Base-by-base conservation (phyloP, 2,329 filamentous ascomycete genomes). In the Plectosphaerella plurivora region DNA sequence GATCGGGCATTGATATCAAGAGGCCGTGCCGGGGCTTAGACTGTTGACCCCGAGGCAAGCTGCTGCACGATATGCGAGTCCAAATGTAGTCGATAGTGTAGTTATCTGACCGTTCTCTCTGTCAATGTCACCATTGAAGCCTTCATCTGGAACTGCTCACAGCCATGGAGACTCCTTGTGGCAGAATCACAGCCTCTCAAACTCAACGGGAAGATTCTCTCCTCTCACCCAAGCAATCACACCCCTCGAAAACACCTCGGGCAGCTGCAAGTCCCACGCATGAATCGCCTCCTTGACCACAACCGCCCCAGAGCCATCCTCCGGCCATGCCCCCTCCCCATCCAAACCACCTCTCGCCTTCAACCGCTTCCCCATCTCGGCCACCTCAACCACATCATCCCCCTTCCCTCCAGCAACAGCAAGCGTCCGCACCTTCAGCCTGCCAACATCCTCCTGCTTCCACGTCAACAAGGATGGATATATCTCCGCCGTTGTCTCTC, bases 221-320 rank as follows among this genome's bases (percentile, higher is more conserved):
- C 56, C 57, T 36, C 64, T 59, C 10, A 70, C 53, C 70, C 72
- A 75, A 4, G 68, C 67, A 53, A 58, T 61, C 11, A 74, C 59
- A 2, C 61, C 67, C 36, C 60, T 57, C 1, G 69, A 67, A 56
- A 74, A 74, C 7, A 73, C 47, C 42, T 65, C 55, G 1, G 72
- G 73, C 33, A 68, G 59, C 52, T 74, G 71, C 53, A 74, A 52
- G 52, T 73, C 67, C 72, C 72, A 73, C 37, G 64, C 63, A 58
- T 74, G 70, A 25, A 68, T 61, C 15, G 70, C 73, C 18, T 64
- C 62, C 25, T 51, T 61, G 7, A 74, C 62, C 10, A 72, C 55
- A 15, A 63, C 68, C 15, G 61, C 65, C 28, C 61, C 51, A 8
- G 65, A 65, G 9, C 55, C 55, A 54, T 64, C 52, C 28, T 61